Evolutionary conservation across 106 monocot species (phyloP), one percentile per base, ranked within the genome.

Genomic region (Hemerocallis citrina): DNA sequence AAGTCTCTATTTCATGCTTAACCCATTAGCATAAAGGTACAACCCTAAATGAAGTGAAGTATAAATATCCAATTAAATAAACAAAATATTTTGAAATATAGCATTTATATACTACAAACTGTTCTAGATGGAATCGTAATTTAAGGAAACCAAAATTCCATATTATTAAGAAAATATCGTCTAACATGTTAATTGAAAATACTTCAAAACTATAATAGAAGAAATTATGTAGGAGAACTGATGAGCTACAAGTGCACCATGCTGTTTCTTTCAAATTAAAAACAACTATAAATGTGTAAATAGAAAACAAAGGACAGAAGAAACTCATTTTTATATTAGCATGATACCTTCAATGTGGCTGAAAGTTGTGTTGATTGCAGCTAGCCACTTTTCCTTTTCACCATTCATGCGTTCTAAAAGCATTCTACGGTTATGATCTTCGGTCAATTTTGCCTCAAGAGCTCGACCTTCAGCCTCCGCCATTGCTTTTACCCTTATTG

Each of bases 331-430:
- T 41, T 25, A 37, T 31, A 33, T 51, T 12, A 51, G 33, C 2
- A 64, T 11, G 50, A n/a, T 70, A 89, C 94, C 89, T 86, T 95
- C 94, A 74, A 95, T 81, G 61, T 95, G 90, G 57, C 66, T 69
- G 77, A 95, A 95, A 62, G 89, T 87, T 47, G 95, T 67, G 65
- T 95, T 95, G 62, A 95, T 84, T 43, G 89, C 86, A 60, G 90
- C 80, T 55, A 95, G 34, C 95, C 95, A 95, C 56, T 95, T 95
- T 16, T 95, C 90, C 62, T 54, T 86, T 70, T 95, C 95, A 5
- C 90, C 90, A 49, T 74, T 78, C 75, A 95, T 79, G 28, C 74
- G 75, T 62, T 95, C 90, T 32, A 90, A 44, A 40, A 90, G 71
- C 86, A 95, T 86, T 65, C 77, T 83, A 52, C 59, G 78, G 39